Conservation (phyloP, 1,284 basidiomycete genomes). For the Leccinum griseonigrum region DNA sequence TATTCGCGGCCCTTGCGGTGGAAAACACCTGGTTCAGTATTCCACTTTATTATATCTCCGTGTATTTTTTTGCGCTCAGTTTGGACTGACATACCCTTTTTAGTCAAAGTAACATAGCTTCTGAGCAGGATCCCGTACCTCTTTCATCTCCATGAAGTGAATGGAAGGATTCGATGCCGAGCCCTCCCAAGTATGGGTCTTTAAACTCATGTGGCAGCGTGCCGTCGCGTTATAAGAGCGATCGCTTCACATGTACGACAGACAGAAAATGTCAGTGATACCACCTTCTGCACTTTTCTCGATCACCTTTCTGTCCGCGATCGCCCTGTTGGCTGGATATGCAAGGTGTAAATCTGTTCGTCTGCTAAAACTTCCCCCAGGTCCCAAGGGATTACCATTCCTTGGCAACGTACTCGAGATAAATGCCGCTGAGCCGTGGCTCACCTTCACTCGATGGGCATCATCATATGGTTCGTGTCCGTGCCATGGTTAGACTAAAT, state of each 20-base stretch:
- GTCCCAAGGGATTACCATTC: constrained; percentile 31
- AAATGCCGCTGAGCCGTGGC: constrained; percentile 26
- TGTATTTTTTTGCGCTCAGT: not conserved
- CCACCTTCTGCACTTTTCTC: constrained; percentile 9
- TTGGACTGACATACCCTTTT: constrained; percentile 1
- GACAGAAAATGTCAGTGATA: constrained; percentile 9
- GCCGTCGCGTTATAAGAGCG: constrained; percentile 18
- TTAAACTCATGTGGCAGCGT: not conserved
- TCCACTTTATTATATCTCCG: not conserved
- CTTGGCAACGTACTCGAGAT: constrained; percentile 29
- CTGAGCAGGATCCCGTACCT: constrained; percentile 2
- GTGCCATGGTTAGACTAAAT: not conserved
- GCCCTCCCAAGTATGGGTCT: constrained; percentile 8
- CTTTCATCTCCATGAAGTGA: constrained; percentile 13
- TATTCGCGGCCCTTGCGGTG: not conserved
- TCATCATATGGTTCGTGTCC: constrained; percentile 25
- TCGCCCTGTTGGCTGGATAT: constrained; percentile 11
- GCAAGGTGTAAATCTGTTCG: constrained; percentile 11
- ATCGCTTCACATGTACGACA: not conserved
- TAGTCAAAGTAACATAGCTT: not conserved
- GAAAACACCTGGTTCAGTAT: not conserved
- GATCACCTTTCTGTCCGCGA: constrained; percentile 5
- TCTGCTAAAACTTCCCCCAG: constrained; percentile 23
- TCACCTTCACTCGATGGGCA: constrained; percentile 32
- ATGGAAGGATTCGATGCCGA: constrained; percentile 7